phyloP scores from a whole-genome alignment of 345 rosid genomes.

The Boechera divaricarpa region DNA sequence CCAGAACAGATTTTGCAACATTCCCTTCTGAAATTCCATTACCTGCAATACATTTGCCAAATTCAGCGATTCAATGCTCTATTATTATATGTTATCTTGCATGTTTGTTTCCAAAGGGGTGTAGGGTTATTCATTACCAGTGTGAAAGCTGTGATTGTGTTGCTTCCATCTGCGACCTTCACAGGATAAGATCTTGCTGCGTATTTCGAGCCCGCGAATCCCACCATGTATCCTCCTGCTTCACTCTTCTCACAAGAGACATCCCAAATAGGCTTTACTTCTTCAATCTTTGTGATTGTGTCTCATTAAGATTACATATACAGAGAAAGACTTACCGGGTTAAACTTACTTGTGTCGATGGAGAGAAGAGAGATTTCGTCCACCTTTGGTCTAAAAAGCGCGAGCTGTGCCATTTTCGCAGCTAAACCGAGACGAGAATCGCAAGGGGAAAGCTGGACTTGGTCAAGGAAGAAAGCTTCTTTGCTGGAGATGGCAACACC shows the following conservation, averaged over 20 bases:
- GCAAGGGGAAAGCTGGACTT: conserved; percentile 86
- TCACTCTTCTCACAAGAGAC: conserved; percentile 46
- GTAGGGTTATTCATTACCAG: conserved; percentile 61
- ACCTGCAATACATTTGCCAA: conserved; percentile 50
- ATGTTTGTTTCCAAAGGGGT: background rate
- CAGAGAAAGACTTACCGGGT: conserved; percentile 55
- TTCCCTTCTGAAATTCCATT: conserved; percentile 83
- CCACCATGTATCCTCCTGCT: conserved; percentile 85
- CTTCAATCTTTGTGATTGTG: background rate
- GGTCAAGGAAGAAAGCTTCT: conserved; percentile 65
- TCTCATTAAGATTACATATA: background rate
- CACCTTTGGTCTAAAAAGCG: conserved; percentile 78
- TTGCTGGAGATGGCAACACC: conserved; percentile 71
- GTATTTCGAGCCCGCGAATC: conserved; percentile 88
- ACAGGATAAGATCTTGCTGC: conserved; percentile 89
- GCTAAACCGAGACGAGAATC: conserved; percentile 72
- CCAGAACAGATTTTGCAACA: conserved; percentile 74
- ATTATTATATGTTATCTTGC: background rate
- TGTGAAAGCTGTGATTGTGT: conserved; percentile 81
- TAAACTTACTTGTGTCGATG: conserved; percentile 53
- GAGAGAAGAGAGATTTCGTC: conserved; percentile 92
- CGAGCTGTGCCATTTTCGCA: conserved; percentile 56
- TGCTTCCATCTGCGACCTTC: conserved; percentile 63
- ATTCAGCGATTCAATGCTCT: background rate
- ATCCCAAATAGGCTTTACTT: conserved; percentile 20